Evolutionary conservation across 441 rosid genomes (phyloP), one percentile per base, ranked within the genome.

Genomic region (Adansonia rubrostipa): DNA sequence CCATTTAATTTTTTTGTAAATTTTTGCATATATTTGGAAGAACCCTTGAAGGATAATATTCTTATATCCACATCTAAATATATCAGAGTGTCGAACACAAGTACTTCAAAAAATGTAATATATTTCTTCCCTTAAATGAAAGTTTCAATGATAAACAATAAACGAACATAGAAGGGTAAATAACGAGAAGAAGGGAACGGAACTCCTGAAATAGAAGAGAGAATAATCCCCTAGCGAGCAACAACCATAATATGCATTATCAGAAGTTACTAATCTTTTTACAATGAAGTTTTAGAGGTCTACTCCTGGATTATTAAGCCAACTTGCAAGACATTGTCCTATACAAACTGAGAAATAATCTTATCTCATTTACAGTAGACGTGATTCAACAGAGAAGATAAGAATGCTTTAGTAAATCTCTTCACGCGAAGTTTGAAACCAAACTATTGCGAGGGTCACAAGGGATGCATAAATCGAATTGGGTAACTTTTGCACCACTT

Each of bases 391-490:
- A 62, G 72, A 56, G 79, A 54, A 79, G 66, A 56, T 48, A 61
- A 61, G 6, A 53, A 53, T 10, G 8, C 24, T 33, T 33, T 2
- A 71, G 78, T 81, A 82, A 73, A 76, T 63, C 54, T 81, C 86
- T 45, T 79, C 80, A 9, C 80, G 51, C 5, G 90, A 70, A 68
- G 67, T 86, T 80, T 90, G 94, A 81, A 92, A 83, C 92, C 89
- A 77, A 62, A 94, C 86, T 9, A 88, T 87, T 3, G 91, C 96
- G 58, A 94, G 93, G 51, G 98, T 94, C 44, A 92, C 93, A 6
- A 94, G 88, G 44, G 96, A 89, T 54, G 97, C 98, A 76, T 92
- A 94, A 56, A 94, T 70, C 2, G 98, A 86, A 81, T 77, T 89
- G 19, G 98, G 97, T 65, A 94, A 61, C 86, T 83, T 94, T 73